Percentiles rank a stretch among this genome's conserved stretches.
phyloP scores from a whole-genome alignment of 768 basidiomycete species.

The Sporobolomyces roseus region DNA sequence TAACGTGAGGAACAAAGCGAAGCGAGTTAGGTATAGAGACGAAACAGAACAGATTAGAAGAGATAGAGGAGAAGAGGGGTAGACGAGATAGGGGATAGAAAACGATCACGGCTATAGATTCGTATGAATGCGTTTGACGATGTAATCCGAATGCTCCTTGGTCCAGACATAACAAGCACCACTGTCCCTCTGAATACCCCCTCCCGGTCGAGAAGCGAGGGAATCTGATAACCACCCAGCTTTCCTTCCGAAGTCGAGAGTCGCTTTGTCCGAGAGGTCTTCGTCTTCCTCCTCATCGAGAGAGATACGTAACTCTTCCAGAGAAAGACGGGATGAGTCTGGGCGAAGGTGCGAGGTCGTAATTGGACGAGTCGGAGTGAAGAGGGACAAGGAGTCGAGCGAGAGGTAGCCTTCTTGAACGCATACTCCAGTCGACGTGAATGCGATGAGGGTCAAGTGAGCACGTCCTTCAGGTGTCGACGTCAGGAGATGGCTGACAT shows the following conservation, averaged over 20 bases:
- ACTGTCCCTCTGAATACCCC: not conserved
- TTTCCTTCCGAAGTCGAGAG: constrained; percentile 15
- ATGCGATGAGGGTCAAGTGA: constrained; percentile 15
- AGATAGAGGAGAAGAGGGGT: no score
- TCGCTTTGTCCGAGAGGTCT: constrained; percentile 2
- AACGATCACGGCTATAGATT: no score
- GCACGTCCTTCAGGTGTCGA: not conserved
- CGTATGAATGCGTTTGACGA: constrained; percentile 9
- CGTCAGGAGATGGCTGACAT: not conserved
- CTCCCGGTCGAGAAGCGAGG: not conserved
- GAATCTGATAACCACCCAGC: no score
- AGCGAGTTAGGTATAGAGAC: no score
- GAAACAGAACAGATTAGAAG: no score
- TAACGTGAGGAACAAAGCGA: no score
- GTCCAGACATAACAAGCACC: not conserved
- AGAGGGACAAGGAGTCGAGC: no score
- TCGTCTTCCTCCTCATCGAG: constrained; percentile 4
- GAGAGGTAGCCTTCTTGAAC: constrained; percentile 18
- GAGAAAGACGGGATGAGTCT: not conserved
- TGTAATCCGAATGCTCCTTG: not conserved
- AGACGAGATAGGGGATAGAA: no score
- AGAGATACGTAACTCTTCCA: not conserved
- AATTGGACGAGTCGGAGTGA: no score
- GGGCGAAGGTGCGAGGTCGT: not conserved
- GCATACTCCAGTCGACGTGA: constrained; percentile 9